Evolutionary conservation across 2,329 filamentous ascomycete species (phyloP), one percentile per base, ranked within the genome.

Genomic region (Cladosporium colombiae): DNA sequence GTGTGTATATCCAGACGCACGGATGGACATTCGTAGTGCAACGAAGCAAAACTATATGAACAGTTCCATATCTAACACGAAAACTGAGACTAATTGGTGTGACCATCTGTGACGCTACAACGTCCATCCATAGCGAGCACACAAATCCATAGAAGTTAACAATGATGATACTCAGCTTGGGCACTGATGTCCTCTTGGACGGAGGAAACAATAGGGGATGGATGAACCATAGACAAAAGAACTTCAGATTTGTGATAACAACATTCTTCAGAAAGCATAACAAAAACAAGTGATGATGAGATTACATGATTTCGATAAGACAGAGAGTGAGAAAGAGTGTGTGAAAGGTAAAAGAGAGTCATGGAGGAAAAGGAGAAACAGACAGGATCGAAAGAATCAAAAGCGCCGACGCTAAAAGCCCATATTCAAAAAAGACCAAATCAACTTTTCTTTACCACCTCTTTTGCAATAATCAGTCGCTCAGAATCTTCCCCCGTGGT

Each of bases 401-500:
- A 40, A 57, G 33, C 55, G 55, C 55, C 55, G 23, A 35, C 55
- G 55, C 55, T 57, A 57, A 57, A 57, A 56, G 3, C 6, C 11
- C 13, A 29, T 18, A 29, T 18, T 40, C 37, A 29, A 29, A 40
- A 40, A 40, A 40, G 37, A 16, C 27, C 55, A 14, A 57, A 35
- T 11, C 21, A 57, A 29, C 21, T 35, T 57, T 57, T 23, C 1
- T 33, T 13, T 2, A 5, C 53, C 31, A 2, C 6, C 23, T 29
- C n/a, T 13, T 14, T 35, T 14, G 33, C 33, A 5, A 14, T 13
- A 14, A 3, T 14, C 13, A 14, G 3, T 11, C 25, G 3, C 8
- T 56, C n/a, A 63, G 23, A 63, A 63, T 16, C 35, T 46, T 8
- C 61, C 61, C 3, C 31, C 60, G 31, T n/a, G 18, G 23, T 55